phyloP scores from a whole-genome alignment of 768 basidiomycete species.

The Clathrus columnatus region DNA sequence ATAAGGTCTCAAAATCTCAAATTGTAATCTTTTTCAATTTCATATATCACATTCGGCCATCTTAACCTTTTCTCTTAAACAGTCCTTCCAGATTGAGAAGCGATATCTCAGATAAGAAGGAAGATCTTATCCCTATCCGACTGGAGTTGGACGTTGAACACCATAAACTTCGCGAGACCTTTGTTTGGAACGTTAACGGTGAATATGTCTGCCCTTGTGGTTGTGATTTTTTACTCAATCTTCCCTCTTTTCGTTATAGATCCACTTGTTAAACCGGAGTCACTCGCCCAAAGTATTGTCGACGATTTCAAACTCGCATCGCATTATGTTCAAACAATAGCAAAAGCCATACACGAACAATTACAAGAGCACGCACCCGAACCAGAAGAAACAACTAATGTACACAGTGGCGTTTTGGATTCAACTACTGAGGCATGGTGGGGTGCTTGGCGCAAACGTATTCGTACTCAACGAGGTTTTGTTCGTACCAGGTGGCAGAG shows the following conservation, averaged over 20 bases:
- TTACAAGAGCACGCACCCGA: constrained; percentile 26
- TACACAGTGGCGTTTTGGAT: constrained; percentile 40
- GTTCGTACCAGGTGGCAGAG: constrained; percentile 25
- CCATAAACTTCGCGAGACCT: constrained; percentile 90
- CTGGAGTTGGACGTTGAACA: constrained; percentile 94
- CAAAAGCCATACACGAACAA: constrained; percentile 82
- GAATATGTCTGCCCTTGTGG: constrained; percentile 18
- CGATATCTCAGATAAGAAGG: constrained; percentile 53
- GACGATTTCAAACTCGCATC: constrained; percentile 80
- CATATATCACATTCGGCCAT: constrained; percentile 14
- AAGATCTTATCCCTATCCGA: constrained; percentile 89
- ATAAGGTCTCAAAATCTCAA: constrained; percentile 56
- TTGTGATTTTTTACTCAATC: background rate
- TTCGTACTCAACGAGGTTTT: constrained; percentile 30
- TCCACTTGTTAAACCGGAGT: constrained; percentile 79
- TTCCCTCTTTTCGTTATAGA: constrained; percentile 37
- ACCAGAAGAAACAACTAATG: constrained; percentile 19
- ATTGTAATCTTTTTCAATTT: constrained; percentile 41
- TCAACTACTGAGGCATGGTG: constrained; percentile 52
- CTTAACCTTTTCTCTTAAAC: too few species aligned
- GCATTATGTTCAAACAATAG: constrained; percentile 56
- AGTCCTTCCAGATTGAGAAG: constrained; percentile 55
- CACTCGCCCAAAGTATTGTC: constrained; percentile 82
- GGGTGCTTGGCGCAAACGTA: constrained; percentile 60
- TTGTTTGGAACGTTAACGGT: constrained; percentile 97